These are phyloP conservation scores for Vicia sativa DNA, from an alignment of 306 rosid genomes.

Conservation along the genomic window DNA sequence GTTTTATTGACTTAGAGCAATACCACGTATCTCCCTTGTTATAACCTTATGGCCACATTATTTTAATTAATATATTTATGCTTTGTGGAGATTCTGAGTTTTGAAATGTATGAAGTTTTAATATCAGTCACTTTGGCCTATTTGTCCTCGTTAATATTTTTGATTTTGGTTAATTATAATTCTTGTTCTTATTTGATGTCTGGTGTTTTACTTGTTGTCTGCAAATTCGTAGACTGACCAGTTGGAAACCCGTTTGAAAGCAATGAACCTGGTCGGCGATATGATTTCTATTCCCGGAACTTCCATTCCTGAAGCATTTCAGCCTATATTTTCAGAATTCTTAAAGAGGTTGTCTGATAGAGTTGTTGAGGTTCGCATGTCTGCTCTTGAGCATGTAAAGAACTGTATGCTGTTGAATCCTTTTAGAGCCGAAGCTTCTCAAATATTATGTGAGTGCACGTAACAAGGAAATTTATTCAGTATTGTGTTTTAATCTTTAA, in stretches of 20 bases:
- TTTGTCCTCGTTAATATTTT: slow-evolving; percentile 8
- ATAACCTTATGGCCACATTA: slow-evolving; percentile 18
- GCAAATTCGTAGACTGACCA: slow-evolving; percentile 79
- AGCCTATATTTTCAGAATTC: slow-evolving; percentile 89
- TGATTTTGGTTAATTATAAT: slow-evolving; percentile 11
- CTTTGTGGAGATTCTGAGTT: slow-evolving; percentile 30
- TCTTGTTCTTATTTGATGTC: slow-evolving; percentile 23
- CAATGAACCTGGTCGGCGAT: slow-evolving; percentile 90
- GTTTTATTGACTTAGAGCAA: slow-evolving; percentile 28
- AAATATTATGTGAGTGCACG: slow-evolving; percentile 71
- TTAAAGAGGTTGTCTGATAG: slow-evolving; percentile 95
- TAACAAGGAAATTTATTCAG: neutral
- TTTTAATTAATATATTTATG: slow-evolving; percentile 3
- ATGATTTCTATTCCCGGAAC: slow-evolving; percentile 78
- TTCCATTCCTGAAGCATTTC: slow-evolving; percentile 79
- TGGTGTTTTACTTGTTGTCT: slow-evolving; percentile 40
- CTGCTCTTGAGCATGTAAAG: slow-evolving; percentile 82
- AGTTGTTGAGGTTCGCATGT: slow-evolving; percentile 85
- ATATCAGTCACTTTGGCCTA: slow-evolving; percentile 16
- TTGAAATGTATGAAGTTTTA: slow-evolving; percentile 18
- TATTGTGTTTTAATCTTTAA: slow-evolving; percentile 8
- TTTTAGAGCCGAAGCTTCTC: slow-evolving; percentile 74
- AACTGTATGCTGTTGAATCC: slow-evolving; percentile 83
- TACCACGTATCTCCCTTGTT: slow-evolving; percentile 14
- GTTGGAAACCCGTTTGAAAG: slow-evolving; percentile 89